Evolutionary conservation across 2,329 filamentous ascomycete species (phyloP).

Genomic region (Macrophomina pseudophaseolina): DNA sequence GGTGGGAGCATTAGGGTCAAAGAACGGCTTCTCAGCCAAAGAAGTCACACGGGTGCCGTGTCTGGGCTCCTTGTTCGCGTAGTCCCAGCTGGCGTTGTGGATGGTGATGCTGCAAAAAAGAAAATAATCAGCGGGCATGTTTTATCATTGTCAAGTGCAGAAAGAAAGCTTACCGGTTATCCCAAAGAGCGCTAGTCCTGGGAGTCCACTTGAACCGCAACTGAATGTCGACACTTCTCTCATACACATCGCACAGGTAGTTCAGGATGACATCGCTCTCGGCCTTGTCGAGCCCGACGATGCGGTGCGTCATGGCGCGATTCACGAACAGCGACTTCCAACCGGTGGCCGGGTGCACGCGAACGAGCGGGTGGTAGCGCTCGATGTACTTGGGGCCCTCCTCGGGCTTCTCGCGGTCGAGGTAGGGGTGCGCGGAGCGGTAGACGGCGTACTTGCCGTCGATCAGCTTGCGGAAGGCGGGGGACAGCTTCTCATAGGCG

Average conservation of each 20-base stretch:
- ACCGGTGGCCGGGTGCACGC: conserved; percentile 73
- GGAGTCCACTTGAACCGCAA: conserved; percentile 74
- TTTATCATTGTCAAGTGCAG: background rate
- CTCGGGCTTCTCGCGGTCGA: conserved; percentile 66
- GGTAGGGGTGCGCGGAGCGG: conserved; percentile 68
- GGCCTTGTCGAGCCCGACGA: conserved; percentile 70
- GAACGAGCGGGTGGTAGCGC: conserved; percentile 69
- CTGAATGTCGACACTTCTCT: conserved; percentile 73
- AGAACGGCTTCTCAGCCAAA: conserved; percentile 73
- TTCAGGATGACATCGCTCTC: conserved; percentile 72
- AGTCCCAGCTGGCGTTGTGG: conserved; percentile 77
- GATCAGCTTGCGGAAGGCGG: conserved; percentile 71
- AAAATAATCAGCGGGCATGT: background rate
- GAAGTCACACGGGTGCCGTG: conserved; percentile 75
- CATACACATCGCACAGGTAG: conserved; percentile 72
- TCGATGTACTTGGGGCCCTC: conserved; percentile 70
- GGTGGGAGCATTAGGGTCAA: conserved; percentile 67
- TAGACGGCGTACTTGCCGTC: conserved; percentile 71
- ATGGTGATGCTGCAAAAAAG: conserved; percentile 64
- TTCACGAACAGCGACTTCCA: conserved; percentile 79
- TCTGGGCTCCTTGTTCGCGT: conserved; percentile 68
- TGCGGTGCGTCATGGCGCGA: conserved; percentile 69
- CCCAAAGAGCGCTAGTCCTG: conserved; percentile 70
- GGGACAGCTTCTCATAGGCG: conserved; percentile 75
- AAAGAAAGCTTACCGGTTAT: conserved; percentile 61